Percentiles rank a stretch among this genome's conserved stretches.
Evolutionary conservation across 805 yeast species (phyloP).

Genomic region (Kodamaea restingae): DNA sequence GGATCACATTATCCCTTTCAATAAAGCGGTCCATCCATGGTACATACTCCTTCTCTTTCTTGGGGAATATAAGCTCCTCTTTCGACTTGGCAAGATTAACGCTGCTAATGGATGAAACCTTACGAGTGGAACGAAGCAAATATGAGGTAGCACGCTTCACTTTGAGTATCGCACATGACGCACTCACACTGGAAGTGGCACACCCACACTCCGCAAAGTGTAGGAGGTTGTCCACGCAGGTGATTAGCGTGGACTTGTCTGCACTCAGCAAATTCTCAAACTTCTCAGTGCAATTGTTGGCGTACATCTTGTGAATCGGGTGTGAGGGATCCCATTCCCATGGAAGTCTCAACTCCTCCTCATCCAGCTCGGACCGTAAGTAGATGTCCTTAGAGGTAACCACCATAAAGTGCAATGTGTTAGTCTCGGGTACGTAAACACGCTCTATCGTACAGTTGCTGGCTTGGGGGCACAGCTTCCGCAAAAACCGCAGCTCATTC

Average conservation of each 20-base stretch:
- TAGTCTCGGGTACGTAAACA: constrained; percentile 37
- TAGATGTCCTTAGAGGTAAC: constrained; percentile 52
- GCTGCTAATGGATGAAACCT: constrained; percentile 39
- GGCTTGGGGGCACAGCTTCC: constrained; percentile 59
- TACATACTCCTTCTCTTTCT: constrained; percentile 26
- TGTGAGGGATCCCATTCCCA: constrained; percentile 90
- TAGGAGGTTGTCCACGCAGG: constrained; percentile 59
- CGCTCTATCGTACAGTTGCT: constrained; percentile 70
- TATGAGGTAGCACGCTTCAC: constrained; percentile 60
- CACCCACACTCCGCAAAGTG: constrained; percentile 66
- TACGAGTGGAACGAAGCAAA: constrained; percentile 56
- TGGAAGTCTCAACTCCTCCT: constrained; percentile 69
- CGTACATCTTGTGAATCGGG: constrained; percentile 59
- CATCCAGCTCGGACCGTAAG: constrained; percentile 33
- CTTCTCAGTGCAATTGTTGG: constrained; percentile 20
- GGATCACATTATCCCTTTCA: constrained; percentile 27
- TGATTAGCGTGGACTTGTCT: constrained; percentile 52
- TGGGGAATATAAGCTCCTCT: constrained; percentile 35
- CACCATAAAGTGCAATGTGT: constrained; percentile 48
- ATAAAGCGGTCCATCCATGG: constrained; percentile 35
- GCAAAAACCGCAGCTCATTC: constrained; percentile 65
- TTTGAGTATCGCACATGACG: constrained; percentile 55
- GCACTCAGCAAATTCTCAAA: constrained; percentile 54
- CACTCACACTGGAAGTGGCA: constrained; percentile 34
- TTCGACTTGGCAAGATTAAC: constrained; percentile 32